A percentile compares a stretch with the other conserved stretches of the same genome.
These are phyloP conservation scores for Petunia hybrid DNA, from an alignment of 305 asterid species.

Conservation along the genomic window DNA sequence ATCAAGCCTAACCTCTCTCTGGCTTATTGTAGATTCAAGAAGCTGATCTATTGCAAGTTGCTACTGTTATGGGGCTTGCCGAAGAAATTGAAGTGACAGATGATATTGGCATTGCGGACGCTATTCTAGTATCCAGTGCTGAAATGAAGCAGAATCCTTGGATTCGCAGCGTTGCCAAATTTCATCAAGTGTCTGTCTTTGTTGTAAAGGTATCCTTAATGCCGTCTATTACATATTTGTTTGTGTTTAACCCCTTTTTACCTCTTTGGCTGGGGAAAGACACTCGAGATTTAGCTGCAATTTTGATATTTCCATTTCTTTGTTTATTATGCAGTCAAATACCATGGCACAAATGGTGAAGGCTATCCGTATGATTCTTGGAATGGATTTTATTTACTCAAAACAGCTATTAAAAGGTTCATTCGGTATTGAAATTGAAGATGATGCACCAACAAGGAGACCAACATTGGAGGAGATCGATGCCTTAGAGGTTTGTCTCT, in stretches of 20 bases:
- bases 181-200: slow-evolving; percentile 80
- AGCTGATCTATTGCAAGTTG: slow-evolving; percentile 86
- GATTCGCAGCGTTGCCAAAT: slow-evolving; percentile 94
- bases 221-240: not conserved
- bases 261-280: slow-evolving; percentile 11
- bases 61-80: slow-evolving; percentile 91
- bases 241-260: slow-evolving; percentile 1
- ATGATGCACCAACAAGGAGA: slow-evolving; percentile 82
- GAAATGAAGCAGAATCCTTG: slow-evolving; percentile 93
- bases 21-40: slow-evolving; percentile 75
- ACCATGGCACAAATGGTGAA: slow-evolving; percentile 98
- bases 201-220: slow-evolving; percentile 79
- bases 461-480: slow-evolving; percentile 97
- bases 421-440: slow-evolving; percentile 75
- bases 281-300: slow-evolving; percentile 21
- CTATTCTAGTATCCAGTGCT: slow-evolving; percentile 72
- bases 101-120: slow-evolving; percentile 83
- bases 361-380: slow-evolving; percentile 91
- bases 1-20: slow-evolving; percentile 28
- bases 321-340: slow-evolving; percentile 65
- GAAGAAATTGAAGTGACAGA: slow-evolving; percentile 81
- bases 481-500: slow-evolving; percentile 81
- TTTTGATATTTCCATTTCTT: slow-evolving; percentile 29
- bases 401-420: slow-evolving; percentile 53
- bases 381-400: slow-evolving; percentile 68